Percentiles rank a stretch among this genome's conserved stretches.
phyloP scores from a whole-genome alignment of 225 moss, liverwort and hornwort species.

The Bryum argenteum region DNA sequence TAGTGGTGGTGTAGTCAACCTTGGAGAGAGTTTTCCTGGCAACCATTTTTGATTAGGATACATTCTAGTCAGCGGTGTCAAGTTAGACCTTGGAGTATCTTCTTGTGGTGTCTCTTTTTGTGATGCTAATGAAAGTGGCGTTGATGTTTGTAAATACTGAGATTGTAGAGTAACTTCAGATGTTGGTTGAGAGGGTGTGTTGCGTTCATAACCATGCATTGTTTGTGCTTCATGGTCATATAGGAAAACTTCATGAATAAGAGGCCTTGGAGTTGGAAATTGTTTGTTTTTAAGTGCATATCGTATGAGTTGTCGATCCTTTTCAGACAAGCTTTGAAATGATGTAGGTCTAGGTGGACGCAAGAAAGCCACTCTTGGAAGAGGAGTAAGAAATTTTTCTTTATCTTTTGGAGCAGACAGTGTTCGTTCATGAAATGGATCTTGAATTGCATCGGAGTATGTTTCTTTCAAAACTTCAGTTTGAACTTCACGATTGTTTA shows the following conservation, averaged over 20 bases:
- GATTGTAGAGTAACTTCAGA: not conserved
- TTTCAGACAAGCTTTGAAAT: not conserved
- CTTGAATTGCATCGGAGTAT: not conserved
- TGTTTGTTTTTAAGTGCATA: not conserved
- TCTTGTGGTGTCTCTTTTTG: not conserved
- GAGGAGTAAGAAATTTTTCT: not conserved
- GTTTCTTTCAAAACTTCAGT: not conserved
- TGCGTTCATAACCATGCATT: not conserved
- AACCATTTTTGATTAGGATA: not conserved
- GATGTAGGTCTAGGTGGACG: not conserved
- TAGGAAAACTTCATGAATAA: not conserved
- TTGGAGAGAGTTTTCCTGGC: slow-evolving; percentile 8
- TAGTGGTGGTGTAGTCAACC: not conserved
- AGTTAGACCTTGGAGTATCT: not conserved
- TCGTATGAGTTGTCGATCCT: slow-evolving; percentile 12
- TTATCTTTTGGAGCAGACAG: not conserved
- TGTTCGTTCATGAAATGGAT: not conserved
- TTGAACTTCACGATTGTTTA: not conserved
- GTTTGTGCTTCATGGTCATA: not conserved
- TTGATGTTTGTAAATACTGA: slow-evolving; percentile 11
- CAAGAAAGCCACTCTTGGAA: slow-evolving; percentile 1
- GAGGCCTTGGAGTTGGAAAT: not conserved
- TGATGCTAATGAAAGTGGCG: not conserved
- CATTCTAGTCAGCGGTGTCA: not conserved
- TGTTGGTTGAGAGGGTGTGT: not conserved